These are phyloP conservation scores for Brassica juncea DNA, from an alignment of 345 rosid species.

Conservation along the genomic window DNA sequence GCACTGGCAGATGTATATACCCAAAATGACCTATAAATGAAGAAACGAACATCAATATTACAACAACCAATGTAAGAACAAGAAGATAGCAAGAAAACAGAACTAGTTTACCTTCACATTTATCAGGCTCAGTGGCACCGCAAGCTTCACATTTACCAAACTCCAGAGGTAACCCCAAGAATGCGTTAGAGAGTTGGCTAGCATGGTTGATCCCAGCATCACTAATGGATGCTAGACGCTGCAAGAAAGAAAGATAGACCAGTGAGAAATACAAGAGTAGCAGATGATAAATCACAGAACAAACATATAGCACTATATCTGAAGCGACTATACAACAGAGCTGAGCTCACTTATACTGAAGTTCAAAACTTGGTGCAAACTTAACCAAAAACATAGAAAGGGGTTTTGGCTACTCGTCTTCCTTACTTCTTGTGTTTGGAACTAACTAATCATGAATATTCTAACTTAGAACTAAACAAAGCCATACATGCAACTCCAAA, in stretches of 20 bases:
- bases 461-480: background rate
- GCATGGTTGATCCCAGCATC: constrained; percentile 65
- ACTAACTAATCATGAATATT: background rate
- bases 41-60: constrained; percentile 31
- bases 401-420: background rate
- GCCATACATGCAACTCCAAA: background rate
- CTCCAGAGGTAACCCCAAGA: constrained; percentile 89
- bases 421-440: background rate
- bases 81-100: background rate
- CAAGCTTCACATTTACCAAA: constrained; percentile 93
- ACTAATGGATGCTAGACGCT: constrained; percentile 74
- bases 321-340: background rate
- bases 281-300: background rate
- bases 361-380: background rate
- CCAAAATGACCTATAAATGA: constrained; percentile 86
- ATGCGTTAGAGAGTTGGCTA: constrained; percentile 77
- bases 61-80: constrained; percentile 4
- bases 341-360: background rate
- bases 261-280: constrained; percentile 10
- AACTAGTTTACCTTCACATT: constrained; percentile 75
- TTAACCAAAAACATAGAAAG: background rate
- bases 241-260: constrained; percentile 13
- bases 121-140: constrained; percentile 75
- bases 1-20: constrained; percentile 75
- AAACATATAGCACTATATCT: background rate